Evolutionary conservation across 2,329 filamentous ascomycete species (phyloP).

Genomic region (Blastomyces emzantsi): DNA sequence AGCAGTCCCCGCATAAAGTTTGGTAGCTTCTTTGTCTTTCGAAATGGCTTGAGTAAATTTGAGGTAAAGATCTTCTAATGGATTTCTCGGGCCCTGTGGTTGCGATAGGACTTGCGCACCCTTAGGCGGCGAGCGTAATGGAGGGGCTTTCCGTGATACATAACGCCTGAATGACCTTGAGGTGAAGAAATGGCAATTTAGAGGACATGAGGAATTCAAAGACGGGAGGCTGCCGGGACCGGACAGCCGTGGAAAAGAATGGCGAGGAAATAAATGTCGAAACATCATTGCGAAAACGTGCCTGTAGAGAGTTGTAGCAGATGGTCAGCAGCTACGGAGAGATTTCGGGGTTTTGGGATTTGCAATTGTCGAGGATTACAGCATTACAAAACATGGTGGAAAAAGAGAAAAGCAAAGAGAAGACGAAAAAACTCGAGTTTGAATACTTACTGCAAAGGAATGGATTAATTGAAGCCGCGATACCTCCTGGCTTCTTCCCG

Average conservation of each 20-base stretch:
- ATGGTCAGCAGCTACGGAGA: neutral
- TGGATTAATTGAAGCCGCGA: neutral
- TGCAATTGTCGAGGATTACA: neutral
- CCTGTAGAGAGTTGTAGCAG: neutral
- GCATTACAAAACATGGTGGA: neutral
- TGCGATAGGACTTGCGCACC: neutral
- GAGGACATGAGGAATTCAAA: neutral
- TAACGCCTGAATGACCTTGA: conserved; percentile 5
- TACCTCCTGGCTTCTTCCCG: no score
- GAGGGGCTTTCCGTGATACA: neutral
- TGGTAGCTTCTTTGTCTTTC: conserved; percentile 46
- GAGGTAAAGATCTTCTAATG: conserved; percentile 9
- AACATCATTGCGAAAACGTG: conserved; percentile 3
- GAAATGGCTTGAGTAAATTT: conserved; percentile 38
- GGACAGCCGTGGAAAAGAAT: neutral
- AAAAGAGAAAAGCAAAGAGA: neutral
- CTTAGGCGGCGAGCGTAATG: no score
- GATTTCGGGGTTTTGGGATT: neutral
- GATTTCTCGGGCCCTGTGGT: neutral
- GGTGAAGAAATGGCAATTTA: neutral
- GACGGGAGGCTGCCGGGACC: neutral
- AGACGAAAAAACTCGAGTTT: neutral
- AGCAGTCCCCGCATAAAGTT: conserved; percentile 57
- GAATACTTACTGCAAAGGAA: neutral
- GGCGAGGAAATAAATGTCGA: neutral